Evolutionary conservation across 352 stramenopile genomes (phyloP), one percentile per base, ranked within the genome.

Genomic region (Globisporangium iwayamae): DNA sequence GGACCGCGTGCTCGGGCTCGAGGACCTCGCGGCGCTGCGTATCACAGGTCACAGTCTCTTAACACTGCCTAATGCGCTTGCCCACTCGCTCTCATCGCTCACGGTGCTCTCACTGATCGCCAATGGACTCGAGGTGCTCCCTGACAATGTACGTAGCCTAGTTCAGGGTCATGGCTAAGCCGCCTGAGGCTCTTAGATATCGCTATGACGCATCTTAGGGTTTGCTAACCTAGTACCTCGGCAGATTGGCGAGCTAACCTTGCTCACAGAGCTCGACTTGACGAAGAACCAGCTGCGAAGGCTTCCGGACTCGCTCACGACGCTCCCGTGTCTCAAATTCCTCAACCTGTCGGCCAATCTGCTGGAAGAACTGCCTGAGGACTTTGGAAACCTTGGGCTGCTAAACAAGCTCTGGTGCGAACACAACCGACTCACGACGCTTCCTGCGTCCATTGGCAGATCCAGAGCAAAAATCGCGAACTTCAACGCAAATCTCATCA

Each of bases 271-370:
- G 47, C 62, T 91, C 3, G 82, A 91, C 50, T 51, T 91, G 32
- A 88, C 82, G 25, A 86, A 87, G 54, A 91, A 91, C 60, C 67
- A 70, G 28, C 68, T 91, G 5, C 55, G 54, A 16, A 39, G 67
- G 16, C 60, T 91, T 0, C 82, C 82, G 0, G 70, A 75, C n/a
- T 87, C 78, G 16, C 53, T 91, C 18, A 75, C 74, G 1, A 66
- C 68, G 60, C 72, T 89, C 9, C 52, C 63, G 13, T 20, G 50
- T 7, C 60, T 91, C 2, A 74, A 45, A 41, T 39, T 38, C 13
- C 57, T 91, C 9, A 86, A 87, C 20, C 50, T 91, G 18, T 87
- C 75, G 0, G 81, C 63, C 28, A 91, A 91, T 56, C 34, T 60
- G 4, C 60, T 91, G 3, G 75, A 88, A 38, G 53, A 63, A 9